Base-by-base conservation (phyloP, 164 flowering plant genomes). In the Berberis vulgaris region DNA sequence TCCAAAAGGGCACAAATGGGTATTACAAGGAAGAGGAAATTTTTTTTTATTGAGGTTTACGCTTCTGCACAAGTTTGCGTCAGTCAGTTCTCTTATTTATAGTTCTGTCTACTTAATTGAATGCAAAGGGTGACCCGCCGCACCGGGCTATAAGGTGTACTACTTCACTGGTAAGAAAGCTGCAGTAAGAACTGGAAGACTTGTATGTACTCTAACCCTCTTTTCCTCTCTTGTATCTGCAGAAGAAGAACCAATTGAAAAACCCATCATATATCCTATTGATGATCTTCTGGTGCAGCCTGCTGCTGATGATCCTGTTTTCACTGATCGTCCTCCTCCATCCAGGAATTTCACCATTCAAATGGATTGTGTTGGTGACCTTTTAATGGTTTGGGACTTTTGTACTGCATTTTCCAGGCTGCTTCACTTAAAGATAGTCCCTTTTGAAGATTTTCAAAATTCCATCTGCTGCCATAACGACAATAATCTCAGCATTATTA, bases 351-450 rank as follows among this genome's bases (percentile, higher is more conserved):
- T 91, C 71, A 72, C 62, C 68, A 81, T 89, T 66, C 91, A 91
- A 58, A 74, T 84, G 85, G 84, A 83, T 52, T 88, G 87, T 79
- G 82, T 89, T 45, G 98, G 96, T 59, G 88, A 91, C 70, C 91
- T 91, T 54, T 72, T 94, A 49, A 87, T 86, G 98, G 84, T 89
- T 72, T 94, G 97, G 98, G 95, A 91, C 72, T 91, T 94, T 69
- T 89, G 87, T 62, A 74, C 88, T 40, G 84, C 95, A 26, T 94
- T 84, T 77, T 71, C 88, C 67, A 87, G 80, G 79, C 65, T 80
- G 67, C 70, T 94, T 76, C 65, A 71, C 62, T 77, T 94, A 79
- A 87, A 65, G 68, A 95, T 89, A 45, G 91, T 85, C 73, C 78
- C 97, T 62, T 82, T 94, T 62, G 91, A 83, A 72, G 91, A 91